A percentile compares a stretch with the other conserved stretches of the same genome.
These are phyloP conservation scores for Lactarius akahatsu DNA, from an alignment of 768 basidiomycete species.

Conservation along the genomic window DNA sequence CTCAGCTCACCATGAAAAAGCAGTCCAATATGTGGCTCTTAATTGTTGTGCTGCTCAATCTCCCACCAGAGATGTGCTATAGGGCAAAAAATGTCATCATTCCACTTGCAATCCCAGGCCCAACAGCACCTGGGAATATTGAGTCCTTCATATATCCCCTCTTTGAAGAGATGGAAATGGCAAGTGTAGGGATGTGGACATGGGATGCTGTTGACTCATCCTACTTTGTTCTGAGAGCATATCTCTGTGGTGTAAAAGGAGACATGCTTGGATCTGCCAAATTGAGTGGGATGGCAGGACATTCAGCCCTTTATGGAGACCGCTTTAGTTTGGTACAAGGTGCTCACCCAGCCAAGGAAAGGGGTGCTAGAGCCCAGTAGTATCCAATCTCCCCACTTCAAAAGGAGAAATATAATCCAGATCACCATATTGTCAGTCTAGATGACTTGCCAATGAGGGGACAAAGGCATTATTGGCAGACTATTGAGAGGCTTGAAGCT, in stretches of 20 bases:
- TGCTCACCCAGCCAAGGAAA: neutral
- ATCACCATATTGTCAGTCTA: neutral
- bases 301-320: constrained; percentile 33
- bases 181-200: constrained; percentile 4
- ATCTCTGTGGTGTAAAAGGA: constrained; percentile 32
- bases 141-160: constrained; percentile 6
- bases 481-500: neutral
- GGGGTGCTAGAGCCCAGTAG: neutral
- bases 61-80: constrained; percentile 9
- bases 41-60: constrained; percentile 31
- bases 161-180: neutral
- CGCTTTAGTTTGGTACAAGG: constrained; percentile 29
- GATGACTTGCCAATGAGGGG: neutral
- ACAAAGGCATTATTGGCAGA: neutral
- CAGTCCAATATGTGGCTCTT: constrained; percentile 36
- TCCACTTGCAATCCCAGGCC: constrained; percentile 6
- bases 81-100: constrained; percentile 4
- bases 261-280: constrained; percentile 40
- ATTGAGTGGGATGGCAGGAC: constrained; percentile 8
- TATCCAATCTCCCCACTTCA: constrained; percentile 4
- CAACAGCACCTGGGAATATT: neutral
- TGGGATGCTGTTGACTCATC: neutral
- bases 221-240: constrained; percentile 19
- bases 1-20: constrained; percentile 39
- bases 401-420: neutral